Base-by-base conservation (phyloP, 148 eudicot species). In the Nepenthes mirabilis region DNA sequence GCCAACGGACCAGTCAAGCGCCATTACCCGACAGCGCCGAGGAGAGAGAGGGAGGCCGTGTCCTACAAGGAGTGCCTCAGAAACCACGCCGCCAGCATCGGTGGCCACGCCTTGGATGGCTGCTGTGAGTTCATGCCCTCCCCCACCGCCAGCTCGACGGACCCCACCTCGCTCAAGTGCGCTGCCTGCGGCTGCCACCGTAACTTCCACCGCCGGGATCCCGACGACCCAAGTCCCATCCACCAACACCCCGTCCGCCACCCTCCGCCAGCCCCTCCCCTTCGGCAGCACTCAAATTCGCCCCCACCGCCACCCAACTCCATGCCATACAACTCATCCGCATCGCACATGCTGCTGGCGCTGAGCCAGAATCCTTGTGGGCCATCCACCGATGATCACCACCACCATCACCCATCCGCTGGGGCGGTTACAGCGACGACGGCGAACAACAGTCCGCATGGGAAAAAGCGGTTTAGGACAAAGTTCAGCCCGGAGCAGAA, bases 31-130 rank as follows among this genome's bases (percentile, higher is more conserved):
- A 33, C 58, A 9, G 11, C 58, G 2, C 37, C 35, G 58, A 40
- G 45, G 8, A 40, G 45, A 8, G 45, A 40, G 8, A 40, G 6
- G 54, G 12, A 9, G 40, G 33, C 1, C 4, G 64, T 49, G 6
- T 34, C 45, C 1, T 80, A 80, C 59, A 80, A 59, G 62, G 80
- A 80, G 71, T 80, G 80, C 59, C 36, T 80, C 56, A 64, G 75
- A 43, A 80, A 80, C 77, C 83, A 80, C 64, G 83, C 83, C 32
- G 83, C 83, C 14, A 73, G 71, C 54, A 72, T 80, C 9, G 83
- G 83, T 6, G 77, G 80, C 71, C 77, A 80, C 60, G 83, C 83
- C 60, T 68, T 79, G 7, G 83, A 80, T 49, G 83, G 83, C 47
- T 80, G 83, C 52, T 79, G 83, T 2, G 80, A 80, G 61, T 76